Percentiles rank a stretch among this genome's conserved stretches.
Evolutionary conservation across 1,139 yeast species (phyloP).

Genomic region (Magnusiomyces suaveolens): DNA sequence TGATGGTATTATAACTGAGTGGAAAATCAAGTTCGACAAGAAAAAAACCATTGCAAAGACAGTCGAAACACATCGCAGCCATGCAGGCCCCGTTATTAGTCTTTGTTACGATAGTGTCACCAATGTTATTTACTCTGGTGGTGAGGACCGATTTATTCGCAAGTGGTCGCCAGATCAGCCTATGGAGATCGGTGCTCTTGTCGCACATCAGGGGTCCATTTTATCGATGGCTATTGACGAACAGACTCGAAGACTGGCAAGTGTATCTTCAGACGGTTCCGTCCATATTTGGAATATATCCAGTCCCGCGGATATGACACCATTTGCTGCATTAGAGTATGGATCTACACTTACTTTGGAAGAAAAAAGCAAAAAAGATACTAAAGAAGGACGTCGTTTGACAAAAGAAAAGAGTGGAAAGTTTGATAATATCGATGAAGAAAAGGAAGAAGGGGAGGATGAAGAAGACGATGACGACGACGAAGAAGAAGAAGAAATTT

Average conservation of each 20-base stretch:
- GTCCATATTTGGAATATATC: constrained; percentile 18
- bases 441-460: too few relatives aligned
- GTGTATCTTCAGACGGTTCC: constrained; percentile 25
- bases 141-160: constrained; percentile 20
- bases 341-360: not conserved
- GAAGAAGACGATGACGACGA: too few relatives aligned
- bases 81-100: constrained; percentile 19
- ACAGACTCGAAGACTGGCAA: constrained; percentile 19
- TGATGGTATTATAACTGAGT: constrained; percentile 21
- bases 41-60: constrained; percentile 9
- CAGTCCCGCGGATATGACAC: not conserved
- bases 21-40: constrained; percentile 15
- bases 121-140: constrained; percentile 20
- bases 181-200: constrained; percentile 1
- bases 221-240: constrained; percentile 21
- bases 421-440: not conserved
- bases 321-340: not conserved
- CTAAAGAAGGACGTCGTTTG: not conserved
- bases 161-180: constrained; percentile 15
- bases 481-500: constrained; percentile 8
- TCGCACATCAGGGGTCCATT: constrained; percentile 20
- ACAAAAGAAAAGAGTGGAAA: not conserved
- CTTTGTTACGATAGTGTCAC: constrained; percentile 19
- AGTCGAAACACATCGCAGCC: constrained; percentile 17
- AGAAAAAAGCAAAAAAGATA: not conserved